A percentile compares a stretch with the other conserved stretches of the same genome.
These are phyloP conservation scores for Linum lewisii DNA, from an alignment of 345 rosid genomes.

Conservation along the genomic window DNA sequence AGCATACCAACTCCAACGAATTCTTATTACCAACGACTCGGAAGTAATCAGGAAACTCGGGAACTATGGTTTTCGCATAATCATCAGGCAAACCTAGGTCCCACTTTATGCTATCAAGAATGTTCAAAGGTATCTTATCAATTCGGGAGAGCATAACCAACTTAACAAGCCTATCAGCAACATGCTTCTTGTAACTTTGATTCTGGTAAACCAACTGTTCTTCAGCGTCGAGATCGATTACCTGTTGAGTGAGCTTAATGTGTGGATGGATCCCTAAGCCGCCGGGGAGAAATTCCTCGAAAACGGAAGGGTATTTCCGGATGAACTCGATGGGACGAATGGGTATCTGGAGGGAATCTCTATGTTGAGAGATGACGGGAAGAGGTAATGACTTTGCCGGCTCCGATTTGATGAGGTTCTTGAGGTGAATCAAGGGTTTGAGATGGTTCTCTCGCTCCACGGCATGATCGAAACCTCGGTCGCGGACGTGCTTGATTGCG, in stretches of 20 bases:
- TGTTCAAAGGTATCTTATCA: slow-evolving; percentile 42
- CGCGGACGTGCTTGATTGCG: slow-evolving; percentile 43
- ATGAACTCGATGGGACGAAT: slow-evolving; percentile 83
- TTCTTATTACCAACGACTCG: slow-evolving; percentile 28
- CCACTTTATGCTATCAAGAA: slow-evolving; percentile 61
- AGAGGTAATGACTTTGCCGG: slow-evolving; percentile 85
- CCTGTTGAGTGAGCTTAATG: slow-evolving; percentile 67
- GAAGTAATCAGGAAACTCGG: slow-evolving; percentile 81
- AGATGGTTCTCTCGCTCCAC: slow-evolving; percentile 82
- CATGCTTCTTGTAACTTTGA: slow-evolving; percentile 43
- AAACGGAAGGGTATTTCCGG: slow-evolving; percentile 63
- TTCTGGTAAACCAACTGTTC: slow-evolving; percentile 78
- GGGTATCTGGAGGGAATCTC: slow-evolving; percentile 48
- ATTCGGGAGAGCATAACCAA: slow-evolving; percentile 59
- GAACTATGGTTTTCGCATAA: slow-evolving; percentile 37
- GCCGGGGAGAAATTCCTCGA: slow-evolving; percentile 71
- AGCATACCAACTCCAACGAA: slow-evolving; percentile 69
- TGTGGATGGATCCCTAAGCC: slow-evolving; percentile 68
- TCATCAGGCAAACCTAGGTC: slow-evolving; percentile 78
- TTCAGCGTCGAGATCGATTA: slow-evolving; percentile 64
- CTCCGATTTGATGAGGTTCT: slow-evolving; percentile 69
- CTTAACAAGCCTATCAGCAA: slow-evolving; percentile 65
- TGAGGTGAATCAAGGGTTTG: slow-evolving; percentile 49
- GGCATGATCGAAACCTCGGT: slow-evolving; percentile 95
- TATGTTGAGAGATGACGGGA: slow-evolving; percentile 43